Percentiles rank a stretch among this genome's conserved stretches.
Evolutionary conservation across 2,329 filamentous ascomycete genomes (phyloP).

Genomic region (Ceratocystis papillata): DNA sequence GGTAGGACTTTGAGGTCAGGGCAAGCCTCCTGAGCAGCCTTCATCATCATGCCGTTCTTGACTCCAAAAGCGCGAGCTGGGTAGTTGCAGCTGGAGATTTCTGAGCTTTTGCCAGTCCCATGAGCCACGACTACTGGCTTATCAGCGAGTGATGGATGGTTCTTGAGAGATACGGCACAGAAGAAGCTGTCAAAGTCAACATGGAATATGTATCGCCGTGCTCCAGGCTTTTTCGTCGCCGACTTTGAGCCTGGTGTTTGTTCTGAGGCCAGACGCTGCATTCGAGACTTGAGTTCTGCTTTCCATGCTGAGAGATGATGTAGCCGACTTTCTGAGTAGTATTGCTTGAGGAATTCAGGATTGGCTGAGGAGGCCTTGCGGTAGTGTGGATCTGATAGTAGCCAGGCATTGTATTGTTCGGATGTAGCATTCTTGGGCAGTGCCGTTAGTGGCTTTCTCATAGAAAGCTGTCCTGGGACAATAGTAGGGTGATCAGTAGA

Average conservation of each 20-base stretch:
- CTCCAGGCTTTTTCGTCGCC: conserved; percentile 46
- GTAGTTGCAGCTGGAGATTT: conserved; percentile 98
- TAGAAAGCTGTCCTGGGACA: not conserved
- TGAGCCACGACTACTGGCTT: conserved; percentile 87
- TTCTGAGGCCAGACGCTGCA: conserved; percentile 70
- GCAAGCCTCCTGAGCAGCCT: conserved; percentile 69
- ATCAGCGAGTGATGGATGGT: conserved; percentile 59
- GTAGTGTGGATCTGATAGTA: conserved; percentile 74
- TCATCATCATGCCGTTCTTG: conserved; percentile 99
- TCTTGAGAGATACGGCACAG: conserved; percentile 77
- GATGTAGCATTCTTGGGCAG: conserved; percentile 60
- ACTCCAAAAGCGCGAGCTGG: conserved; percentile 74
- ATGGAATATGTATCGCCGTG: conserved; percentile 76
- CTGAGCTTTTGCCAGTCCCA: conserved; percentile 70
- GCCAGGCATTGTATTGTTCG: conserved; percentile 80
- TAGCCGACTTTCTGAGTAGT: conserved; percentile 85
- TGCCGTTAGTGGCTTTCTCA: conserved; percentile 17
- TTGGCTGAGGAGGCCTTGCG: conserved; percentile 85
- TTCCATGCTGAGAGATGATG: conserved; percentile 98
- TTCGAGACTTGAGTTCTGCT: conserved; percentile 76
- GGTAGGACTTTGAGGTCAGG: conserved; percentile 80
- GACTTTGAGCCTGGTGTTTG: conserved; percentile 41
- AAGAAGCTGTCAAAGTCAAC: conserved; percentile 99
- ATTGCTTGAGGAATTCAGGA: conserved; percentile 86
- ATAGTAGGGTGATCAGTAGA: not conserved